phyloP scores from a whole-genome alignment of 2,329 filamentous ascomycete species.

The Monosporascus sp. region DNA sequence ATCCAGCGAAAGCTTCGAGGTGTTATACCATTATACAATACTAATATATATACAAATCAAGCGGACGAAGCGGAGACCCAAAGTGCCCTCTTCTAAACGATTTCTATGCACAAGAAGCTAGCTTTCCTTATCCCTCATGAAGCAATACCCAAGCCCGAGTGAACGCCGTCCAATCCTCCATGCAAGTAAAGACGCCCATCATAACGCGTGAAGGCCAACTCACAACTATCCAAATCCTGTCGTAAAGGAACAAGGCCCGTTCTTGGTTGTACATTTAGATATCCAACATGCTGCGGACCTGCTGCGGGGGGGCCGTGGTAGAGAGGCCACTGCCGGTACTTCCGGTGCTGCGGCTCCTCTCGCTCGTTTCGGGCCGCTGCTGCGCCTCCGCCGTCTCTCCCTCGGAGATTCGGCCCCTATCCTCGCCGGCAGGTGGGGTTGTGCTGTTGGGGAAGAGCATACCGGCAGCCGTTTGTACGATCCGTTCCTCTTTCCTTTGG shows the following conservation, averaged over 20 bases:
- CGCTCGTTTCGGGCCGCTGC: conserved; percentile 24
- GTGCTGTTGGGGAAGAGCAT: conserved; percentile 43
- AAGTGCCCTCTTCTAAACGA: too few relatives aligned
- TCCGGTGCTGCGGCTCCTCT: conserved; percentile 39
- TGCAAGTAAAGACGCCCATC: neutral
- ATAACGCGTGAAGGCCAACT: neutral
- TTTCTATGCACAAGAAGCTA: too few relatives aligned
- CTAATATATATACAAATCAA: neutral
- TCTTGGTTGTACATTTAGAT: conserved; percentile 27
- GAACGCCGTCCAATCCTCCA: too few relatives aligned
- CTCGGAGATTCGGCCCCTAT: conserved; percentile 15
- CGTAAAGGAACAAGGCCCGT: too few relatives aligned
- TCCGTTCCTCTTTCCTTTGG: conserved; percentile 38
- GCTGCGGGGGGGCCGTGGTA: conserved; percentile 43
- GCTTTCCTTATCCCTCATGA: too few relatives aligned
- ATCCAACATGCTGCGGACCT: conserved; percentile 54
- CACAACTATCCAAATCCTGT: too few relatives aligned
- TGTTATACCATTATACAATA: neutral
- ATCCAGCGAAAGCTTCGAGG: neutral
- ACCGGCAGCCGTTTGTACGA: conserved; percentile 36
- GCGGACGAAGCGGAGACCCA: too few relatives aligned
- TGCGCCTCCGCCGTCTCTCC: neutral
- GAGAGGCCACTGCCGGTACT: conserved; percentile 44
- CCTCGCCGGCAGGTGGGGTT: conserved; percentile 26
- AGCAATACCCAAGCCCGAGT: too few relatives aligned